phyloP scores from a whole-genome alignment of 768 basidiomycete species.

The Rhodotorula kratochvilovae region DNA sequence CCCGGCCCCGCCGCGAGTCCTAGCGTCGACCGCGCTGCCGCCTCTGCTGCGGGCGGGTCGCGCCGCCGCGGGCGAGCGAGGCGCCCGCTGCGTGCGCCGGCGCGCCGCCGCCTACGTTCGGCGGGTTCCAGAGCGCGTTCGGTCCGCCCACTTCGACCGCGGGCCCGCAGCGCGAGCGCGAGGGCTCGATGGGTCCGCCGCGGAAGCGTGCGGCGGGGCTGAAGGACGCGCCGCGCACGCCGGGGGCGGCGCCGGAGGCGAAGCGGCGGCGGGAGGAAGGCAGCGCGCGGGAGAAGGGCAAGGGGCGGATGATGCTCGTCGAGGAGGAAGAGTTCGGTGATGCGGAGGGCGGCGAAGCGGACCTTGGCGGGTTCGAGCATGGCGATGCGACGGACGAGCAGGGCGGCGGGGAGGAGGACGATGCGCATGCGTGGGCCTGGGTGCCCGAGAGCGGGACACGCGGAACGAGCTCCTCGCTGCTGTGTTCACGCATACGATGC shows the following conservation, averaged over 20 bases:
- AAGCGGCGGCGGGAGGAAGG: neutral
- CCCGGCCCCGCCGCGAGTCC: neutral
- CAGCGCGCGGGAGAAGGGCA: neutral
- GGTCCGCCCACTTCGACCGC: neutral
- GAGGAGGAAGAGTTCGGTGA: neutral
- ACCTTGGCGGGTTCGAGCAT: neutral
- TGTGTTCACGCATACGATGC: slow-evolving; percentile 27
- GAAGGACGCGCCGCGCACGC: neutral
- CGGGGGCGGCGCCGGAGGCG: neutral
- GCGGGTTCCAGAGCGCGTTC: slow-evolving; percentile 24
- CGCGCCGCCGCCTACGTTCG: slow-evolving; percentile 6
- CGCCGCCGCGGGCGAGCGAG: neutral
- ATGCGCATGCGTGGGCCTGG: slow-evolving; percentile 14
- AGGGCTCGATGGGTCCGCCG: slow-evolving; percentile 30
- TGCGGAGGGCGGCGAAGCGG: neutral
- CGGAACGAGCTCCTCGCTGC: slow-evolving; percentile 21
- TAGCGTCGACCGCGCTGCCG: neutral
- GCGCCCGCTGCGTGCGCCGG: neutral
- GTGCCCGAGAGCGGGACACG: slow-evolving; percentile 10
- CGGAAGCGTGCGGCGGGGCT: slow-evolving; percentile 1
- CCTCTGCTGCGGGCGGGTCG: neutral
- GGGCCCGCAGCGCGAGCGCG: slow-evolving; percentile 2
- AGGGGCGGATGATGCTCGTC: neutral
- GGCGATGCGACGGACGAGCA: neutral
- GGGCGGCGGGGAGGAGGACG: slow-evolving; percentile 3